Percentiles rank a stretch among this genome's conserved stretches.
Conservation (phyloP, 2,329 filamentous ascomycete genomes). For the Aspergillus sp. region DNA sequence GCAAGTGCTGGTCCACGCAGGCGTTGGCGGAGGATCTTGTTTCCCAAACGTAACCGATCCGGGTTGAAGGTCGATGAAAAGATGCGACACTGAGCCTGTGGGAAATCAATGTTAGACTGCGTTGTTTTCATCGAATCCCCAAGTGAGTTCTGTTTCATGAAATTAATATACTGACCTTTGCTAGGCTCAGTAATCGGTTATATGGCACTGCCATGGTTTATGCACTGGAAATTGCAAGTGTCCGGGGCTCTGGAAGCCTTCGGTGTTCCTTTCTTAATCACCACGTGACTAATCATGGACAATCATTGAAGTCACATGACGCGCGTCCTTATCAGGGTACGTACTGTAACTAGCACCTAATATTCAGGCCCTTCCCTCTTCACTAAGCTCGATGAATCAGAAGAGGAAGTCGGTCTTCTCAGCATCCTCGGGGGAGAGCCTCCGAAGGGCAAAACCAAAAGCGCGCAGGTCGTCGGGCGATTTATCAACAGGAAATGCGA, state of each 20-base stretch:
- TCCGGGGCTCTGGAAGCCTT: background rate
- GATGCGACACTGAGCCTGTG: conserved; percentile 62
- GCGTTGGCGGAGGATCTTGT: conserved; percentile 87
- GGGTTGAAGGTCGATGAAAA: conserved; percentile 22
- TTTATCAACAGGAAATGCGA: too few species aligned
- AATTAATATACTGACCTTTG: conserved; percentile 71
- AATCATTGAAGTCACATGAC: conserved; percentile 3
- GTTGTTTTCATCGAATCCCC: background rate
- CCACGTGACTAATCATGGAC: background rate
- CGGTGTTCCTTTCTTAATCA: background rate
- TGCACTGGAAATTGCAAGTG: background rate
- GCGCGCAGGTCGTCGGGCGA: background rate
- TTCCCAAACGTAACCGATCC: conserved; percentile 65
- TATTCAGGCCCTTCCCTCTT: too few species aligned
- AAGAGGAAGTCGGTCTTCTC: conserved; percentile 24
- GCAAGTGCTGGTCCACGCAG: conserved; percentile 79
- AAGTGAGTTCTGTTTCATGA: background rate
- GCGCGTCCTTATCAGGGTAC: too few species aligned
- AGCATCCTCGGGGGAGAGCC: background rate
- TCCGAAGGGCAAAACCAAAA: conserved; percentile 22
- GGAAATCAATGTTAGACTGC: background rate
- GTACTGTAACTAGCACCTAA: too few species aligned
- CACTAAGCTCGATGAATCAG: conserved; percentile 19
- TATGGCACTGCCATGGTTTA: conserved; percentile 51
- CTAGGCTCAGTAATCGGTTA: conserved; percentile 62